A percentile compares a stretch with the other conserved stretches of the same genome.
Conservation (phyloP, 139 green algal species). For the Trebouxia sp. region DNA sequence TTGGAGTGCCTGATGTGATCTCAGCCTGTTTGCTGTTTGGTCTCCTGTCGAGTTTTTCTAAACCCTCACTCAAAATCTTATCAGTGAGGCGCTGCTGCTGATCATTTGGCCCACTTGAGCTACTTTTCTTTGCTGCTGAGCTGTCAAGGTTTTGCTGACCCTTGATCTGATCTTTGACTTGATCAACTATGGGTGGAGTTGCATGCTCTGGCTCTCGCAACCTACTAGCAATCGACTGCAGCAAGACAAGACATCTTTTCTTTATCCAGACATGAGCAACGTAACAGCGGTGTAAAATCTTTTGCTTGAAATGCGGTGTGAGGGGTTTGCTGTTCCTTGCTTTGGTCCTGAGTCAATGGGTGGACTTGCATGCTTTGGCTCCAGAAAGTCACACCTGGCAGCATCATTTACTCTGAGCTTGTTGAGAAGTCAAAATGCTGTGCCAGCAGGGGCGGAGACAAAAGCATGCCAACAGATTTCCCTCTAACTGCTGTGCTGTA, state of each 20-base stretch:
- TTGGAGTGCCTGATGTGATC: background rate
- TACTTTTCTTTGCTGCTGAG: background rate
- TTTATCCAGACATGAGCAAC: background rate
- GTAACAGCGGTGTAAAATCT: too few relatives aligned
- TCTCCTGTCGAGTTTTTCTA: background rate
- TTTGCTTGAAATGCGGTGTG: too few relatives aligned
- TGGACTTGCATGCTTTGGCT: too few relatives aligned
- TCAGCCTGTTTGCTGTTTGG: background rate
- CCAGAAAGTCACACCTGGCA: too few relatives aligned
- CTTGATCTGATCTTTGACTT: background rate
- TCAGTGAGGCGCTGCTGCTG: conserved; percentile 1
- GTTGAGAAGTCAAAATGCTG: too few relatives aligned
- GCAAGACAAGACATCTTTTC: background rate
- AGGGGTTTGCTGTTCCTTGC: too few relatives aligned
- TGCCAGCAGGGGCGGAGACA: too few relatives aligned
- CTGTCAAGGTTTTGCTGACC: background rate
- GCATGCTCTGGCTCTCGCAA: background rate
- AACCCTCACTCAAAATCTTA: background rate
- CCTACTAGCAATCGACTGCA: conserved; percentile 8
- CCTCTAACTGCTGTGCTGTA: too few relatives aligned
- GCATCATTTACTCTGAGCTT: too few relatives aligned
- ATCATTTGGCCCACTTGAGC: background rate
- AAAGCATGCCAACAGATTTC: too few relatives aligned
- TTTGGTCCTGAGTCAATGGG: too few relatives aligned
- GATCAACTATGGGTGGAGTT: conserved; percentile 7